Percentiles rank a stretch among this genome's conserved stretches.
Conservation (phyloP, 2,329 filamentous ascomycete genomes). For the Aspergillus calidoustus region DNA sequence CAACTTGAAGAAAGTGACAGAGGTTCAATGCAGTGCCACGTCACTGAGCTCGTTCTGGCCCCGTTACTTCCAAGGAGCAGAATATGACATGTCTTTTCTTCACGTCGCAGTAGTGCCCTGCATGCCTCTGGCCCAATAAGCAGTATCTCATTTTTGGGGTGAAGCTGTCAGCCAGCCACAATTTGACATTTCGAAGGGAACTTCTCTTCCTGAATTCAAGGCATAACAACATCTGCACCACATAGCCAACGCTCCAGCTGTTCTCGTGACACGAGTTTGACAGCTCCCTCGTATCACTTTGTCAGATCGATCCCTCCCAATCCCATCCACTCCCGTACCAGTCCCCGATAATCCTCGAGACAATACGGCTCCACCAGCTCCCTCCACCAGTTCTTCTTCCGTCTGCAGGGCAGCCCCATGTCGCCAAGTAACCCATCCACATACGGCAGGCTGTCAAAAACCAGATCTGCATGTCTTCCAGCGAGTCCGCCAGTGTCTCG, state of each 20-base stretch:
- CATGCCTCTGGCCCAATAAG: neutral
- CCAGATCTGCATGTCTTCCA: conserved; percentile 2
- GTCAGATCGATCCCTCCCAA: neutral
- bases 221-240: too few relatives aligned
- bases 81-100: neutral
- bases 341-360: conserved; percentile 31
- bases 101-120: neutral
- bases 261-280: too few relatives aligned
- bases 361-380: conserved; percentile 34
- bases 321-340: conserved; percentile 32
- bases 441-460: conserved; percentile 73
- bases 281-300: neutral
- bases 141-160: neutral
- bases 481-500: conserved; percentile 1
- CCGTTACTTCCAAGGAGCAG: neutral
- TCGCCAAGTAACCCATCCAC: conserved; percentile 67
- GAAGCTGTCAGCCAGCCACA: neutral
- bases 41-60: neutral
- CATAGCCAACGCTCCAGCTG: too few relatives aligned
- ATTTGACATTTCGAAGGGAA: neutral
- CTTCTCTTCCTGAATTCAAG: too few relatives aligned
- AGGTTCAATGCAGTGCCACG: neutral
- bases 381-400: conserved; percentile 30
- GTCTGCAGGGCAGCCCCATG: conserved; percentile 57
- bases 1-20: too few relatives aligned